Conservation (phyloP, 2,329 filamentous ascomycete species). For the Phaeophleospora eucalypticola region DNA sequence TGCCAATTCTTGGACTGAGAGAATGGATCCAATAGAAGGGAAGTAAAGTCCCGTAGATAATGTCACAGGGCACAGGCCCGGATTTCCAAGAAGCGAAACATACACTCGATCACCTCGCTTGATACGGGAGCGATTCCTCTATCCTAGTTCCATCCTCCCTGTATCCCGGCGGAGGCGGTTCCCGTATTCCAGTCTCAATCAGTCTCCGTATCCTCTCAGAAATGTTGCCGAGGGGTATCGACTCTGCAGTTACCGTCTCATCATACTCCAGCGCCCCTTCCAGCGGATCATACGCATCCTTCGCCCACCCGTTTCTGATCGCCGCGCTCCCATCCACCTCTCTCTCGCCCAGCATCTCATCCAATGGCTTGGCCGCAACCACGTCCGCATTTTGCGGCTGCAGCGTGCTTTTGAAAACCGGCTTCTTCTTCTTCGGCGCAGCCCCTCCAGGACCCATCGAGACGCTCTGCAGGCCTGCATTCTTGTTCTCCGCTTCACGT, state of each 20-base stretch:
- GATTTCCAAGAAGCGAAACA: too few species aligned
- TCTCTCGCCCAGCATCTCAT: background rate
- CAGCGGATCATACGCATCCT: slow-evolving; percentile 10
- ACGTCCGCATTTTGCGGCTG: slow-evolving; percentile 23
- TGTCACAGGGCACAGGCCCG: too few species aligned
- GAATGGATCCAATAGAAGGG: too few species aligned
- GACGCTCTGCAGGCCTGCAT: slow-evolving; percentile 59
- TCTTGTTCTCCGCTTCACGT: slow-evolving; percentile 57
- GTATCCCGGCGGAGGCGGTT: too few species aligned
- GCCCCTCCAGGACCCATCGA: slow-evolving; percentile 2
- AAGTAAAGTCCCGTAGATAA: too few species aligned
- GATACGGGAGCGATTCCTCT: too few species aligned
- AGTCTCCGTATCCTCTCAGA: too few species aligned
- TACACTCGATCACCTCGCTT: too few species aligned
- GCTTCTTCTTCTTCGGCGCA: slow-evolving; percentile 23
- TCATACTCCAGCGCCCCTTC: background rate
- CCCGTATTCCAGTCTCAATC: too few species aligned
- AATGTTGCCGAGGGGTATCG: too few species aligned
- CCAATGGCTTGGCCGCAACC: slow-evolving; percentile 2
- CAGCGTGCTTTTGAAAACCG: slow-evolving; percentile 28
- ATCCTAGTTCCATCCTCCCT: too few species aligned
- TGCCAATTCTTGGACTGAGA: too few species aligned
- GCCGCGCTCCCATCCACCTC: slow-evolving; percentile 6
- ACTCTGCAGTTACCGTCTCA: background rate
- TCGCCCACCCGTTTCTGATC: slow-evolving; percentile 10